Evolutionary conservation across 2,329 filamentous ascomycete genomes (phyloP).

Genomic region (Passalora sequoiae): DNA sequence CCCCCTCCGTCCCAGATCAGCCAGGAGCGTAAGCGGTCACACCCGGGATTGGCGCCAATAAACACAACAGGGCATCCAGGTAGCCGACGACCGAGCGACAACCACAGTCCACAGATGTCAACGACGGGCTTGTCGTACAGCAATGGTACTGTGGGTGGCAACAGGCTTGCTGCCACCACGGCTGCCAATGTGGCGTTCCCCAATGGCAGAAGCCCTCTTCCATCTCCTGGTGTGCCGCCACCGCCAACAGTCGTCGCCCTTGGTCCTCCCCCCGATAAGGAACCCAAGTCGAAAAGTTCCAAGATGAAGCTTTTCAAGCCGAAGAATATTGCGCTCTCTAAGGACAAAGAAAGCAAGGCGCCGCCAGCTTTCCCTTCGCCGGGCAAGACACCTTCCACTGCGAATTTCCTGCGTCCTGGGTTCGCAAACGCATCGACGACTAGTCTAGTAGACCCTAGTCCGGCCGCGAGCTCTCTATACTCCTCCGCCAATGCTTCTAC

Average conservation of each 20-base stretch:
- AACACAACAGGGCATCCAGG: slow-evolving; percentile 27
- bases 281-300: slow-evolving; percentile 62
- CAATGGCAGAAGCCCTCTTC: slow-evolving; percentile 48
- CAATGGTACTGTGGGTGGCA: slow-evolving; percentile 57
- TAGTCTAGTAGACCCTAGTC: slow-evolving; percentile 59
- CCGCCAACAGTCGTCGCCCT: slow-evolving; percentile 12
- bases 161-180: slow-evolving; percentile 62
- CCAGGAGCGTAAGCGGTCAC: slow-evolving; percentile 60
- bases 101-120: slow-evolving; percentile 27
- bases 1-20: slow-evolving; percentile 22
- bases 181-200: slow-evolving; percentile 71
- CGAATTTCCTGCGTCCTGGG: slow-evolving; percentile 61
- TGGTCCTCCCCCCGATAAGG: slow-evolving; percentile 44
- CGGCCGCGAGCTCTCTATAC: slow-evolving; percentile 60
- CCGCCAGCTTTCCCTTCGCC: slow-evolving; percentile 67
- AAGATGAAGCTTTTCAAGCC: slow-evolving; percentile 79
- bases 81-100: slow-evolving; percentile 26
- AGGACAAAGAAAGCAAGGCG: slow-evolving; percentile 58
- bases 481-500: slow-evolving; percentile 70
- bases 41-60: slow-evolving; percentile 61
- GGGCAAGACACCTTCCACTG: slow-evolving; percentile 33
- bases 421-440: slow-evolving; percentile 64
- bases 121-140: slow-evolving; percentile 43
- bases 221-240: slow-evolving; percentile 36
- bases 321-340: slow-evolving; percentile 67